Evolutionary conservation across 805 yeast genomes (phyloP).

Genomic region (Metschnikowia cubensis): DNA sequence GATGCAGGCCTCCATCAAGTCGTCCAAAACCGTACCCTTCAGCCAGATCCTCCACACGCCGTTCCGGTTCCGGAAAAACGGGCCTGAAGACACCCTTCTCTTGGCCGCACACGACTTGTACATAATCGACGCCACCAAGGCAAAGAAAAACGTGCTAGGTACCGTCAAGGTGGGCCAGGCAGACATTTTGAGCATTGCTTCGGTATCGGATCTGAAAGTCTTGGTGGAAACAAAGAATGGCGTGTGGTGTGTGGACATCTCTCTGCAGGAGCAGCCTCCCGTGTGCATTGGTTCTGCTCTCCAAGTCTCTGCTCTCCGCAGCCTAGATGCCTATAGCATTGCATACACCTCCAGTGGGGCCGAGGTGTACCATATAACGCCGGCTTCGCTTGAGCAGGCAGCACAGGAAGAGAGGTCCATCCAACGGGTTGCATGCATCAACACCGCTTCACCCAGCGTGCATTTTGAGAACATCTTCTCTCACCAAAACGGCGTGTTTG

Average conservation of each 20-base stretch:
- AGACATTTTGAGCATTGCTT: slow-evolving; percentile 15
- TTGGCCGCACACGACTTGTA: slow-evolving; percentile 28
- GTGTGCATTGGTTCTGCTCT: not conserved
- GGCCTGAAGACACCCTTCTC: slow-evolving; percentile 15
- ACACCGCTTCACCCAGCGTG: slow-evolving; percentile 3
- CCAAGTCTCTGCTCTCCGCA: slow-evolving; percentile 1
- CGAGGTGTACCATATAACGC: slow-evolving; percentile 24
- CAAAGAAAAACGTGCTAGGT: slow-evolving; percentile 23
- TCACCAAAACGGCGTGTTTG: slow-evolving; percentile 27
- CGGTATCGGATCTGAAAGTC: not conserved
- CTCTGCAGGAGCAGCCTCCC: not conserved
- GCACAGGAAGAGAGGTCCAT: not conserved
- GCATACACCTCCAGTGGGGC: slow-evolving; percentile 30
- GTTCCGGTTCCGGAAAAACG: slow-evolving; percentile 1
- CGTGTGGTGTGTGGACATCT: slow-evolving; percentile 3
- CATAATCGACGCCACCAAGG: slow-evolving; percentile 25
- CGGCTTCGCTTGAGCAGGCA: slow-evolving; percentile 4
- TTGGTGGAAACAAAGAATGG: not conserved
- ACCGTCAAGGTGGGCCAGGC: slow-evolving; percentile 22
- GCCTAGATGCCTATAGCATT: slow-evolving; percentile 13
- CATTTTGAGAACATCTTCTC: slow-evolving; percentile 29
- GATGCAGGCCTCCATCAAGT: slow-evolving; percentile 1
- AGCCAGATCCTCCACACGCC: slow-evolving; percentile 17
- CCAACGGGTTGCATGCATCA: slow-evolving; percentile 1
- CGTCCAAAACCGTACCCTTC: slow-evolving; percentile 18